Conservation (phyloP, 129 eudicot genomes). For the Kitagawia praeruptora region DNA sequence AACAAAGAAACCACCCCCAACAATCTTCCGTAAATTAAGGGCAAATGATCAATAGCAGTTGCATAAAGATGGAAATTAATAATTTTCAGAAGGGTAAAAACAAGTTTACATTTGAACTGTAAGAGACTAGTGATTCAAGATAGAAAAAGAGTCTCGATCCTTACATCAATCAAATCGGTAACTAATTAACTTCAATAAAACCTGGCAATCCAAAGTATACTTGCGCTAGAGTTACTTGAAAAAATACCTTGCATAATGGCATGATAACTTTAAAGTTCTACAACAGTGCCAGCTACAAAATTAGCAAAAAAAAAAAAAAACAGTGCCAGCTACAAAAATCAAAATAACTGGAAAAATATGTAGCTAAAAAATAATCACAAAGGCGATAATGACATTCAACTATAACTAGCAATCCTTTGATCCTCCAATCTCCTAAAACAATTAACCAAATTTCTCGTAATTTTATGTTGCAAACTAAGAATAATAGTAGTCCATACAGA, state of each 20-base stretch:
- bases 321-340: neutral
- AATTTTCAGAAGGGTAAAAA: neutral
- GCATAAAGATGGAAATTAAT: neutral
- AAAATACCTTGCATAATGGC: neutral
- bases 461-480: neutral
- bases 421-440: neutral
- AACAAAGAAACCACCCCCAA: neutral
- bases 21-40: neutral
- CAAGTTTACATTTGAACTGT: neutral
- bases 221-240: neutral
- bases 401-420: neutral
- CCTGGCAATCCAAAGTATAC: neutral
- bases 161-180: neutral
- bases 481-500: neutral
- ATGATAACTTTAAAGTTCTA: neutral
- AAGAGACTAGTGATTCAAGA: neutral
- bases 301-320: too few relatives aligned
- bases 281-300: neutral
- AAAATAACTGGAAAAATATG: neutral
- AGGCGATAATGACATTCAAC: neutral
- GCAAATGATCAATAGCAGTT: neutral
- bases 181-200: neutral
- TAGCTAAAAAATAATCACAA: neutral
- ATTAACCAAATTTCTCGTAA: neutral
- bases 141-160: neutral